phyloP scores from a whole-genome alignment of 2,329 filamentous ascomycete species.

The Colletotrichum higginsianum region DNA sequence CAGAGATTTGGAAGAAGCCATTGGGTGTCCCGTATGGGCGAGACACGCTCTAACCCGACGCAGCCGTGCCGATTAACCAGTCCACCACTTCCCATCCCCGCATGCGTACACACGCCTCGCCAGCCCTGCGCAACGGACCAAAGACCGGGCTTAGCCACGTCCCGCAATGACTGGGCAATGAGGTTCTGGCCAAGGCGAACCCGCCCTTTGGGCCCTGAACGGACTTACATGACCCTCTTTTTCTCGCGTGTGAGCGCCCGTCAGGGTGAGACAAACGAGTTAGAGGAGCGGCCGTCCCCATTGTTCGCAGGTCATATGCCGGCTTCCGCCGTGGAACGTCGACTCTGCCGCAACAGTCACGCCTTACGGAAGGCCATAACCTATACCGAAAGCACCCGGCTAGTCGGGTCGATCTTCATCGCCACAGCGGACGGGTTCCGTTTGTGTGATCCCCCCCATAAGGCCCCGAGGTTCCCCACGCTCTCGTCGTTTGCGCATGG shows the following conservation, averaged over 20 bases:
- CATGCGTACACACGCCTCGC: neutral
- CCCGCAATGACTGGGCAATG: neutral
- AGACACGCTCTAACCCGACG: neutral
- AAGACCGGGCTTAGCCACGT: neutral
- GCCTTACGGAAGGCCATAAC: neutral
- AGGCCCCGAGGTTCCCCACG: constrained; percentile 2
- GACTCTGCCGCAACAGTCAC: neutral
- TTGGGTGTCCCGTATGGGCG: neutral
- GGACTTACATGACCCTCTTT: neutral
- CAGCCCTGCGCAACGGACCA: neutral
- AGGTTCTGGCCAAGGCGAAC: constrained; percentile 6
- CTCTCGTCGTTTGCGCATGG: neutral
- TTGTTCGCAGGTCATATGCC: too few relatives aligned
- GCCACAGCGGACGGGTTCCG: neutral
- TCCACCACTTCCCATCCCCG: neutral
- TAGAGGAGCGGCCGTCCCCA: neutral
- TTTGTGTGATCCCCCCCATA: constrained; percentile 2
- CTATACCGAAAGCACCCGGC: neutral
- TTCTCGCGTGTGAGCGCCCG: neutral
- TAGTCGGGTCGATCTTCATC: neutral
- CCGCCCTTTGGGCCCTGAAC: neutral
- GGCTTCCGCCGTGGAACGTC: neutral
- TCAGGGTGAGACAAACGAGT: neutral
- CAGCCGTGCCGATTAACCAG: neutral
- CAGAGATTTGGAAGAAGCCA: neutral